These are phyloP conservation scores for Chenopodium berlandieri DNA, from an alignment of 148 eudicot genomes.

Conservation along the genomic window DNA sequence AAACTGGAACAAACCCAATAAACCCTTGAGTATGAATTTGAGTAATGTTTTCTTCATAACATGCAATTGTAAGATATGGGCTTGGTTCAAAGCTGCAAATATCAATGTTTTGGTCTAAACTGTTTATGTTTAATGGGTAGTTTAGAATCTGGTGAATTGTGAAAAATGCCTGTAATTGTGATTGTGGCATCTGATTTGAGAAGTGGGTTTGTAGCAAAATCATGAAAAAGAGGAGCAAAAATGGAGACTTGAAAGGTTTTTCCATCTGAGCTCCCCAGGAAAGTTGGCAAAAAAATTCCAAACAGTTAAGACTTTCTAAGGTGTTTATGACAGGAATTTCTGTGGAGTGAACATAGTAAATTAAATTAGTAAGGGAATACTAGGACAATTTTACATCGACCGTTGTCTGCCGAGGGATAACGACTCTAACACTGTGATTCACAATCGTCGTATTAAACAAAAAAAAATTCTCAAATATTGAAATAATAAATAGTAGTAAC, in stretches of 20 bases:
- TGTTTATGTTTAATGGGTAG: slow-evolving; percentile 40
- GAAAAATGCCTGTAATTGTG: slow-evolving; percentile 48
- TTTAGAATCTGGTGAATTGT: slow-evolving; percentile 51
- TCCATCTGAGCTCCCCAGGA: slow-evolving; percentile 25
- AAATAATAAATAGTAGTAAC: no score
- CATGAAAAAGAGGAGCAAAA: slow-evolving; percentile 11
- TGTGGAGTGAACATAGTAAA: background rate
- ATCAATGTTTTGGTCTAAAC: slow-evolving; percentile 40
- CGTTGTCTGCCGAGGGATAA: no score
- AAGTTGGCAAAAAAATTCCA: slow-evolving; percentile 8
- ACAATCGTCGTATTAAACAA: no score
- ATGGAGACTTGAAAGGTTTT: slow-evolving; percentile 12
- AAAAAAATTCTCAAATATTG: no score
- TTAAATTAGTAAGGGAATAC: background rate
- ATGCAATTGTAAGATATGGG: slow-evolving; percentile 46
- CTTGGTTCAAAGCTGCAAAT: slow-evolving; percentile 53
- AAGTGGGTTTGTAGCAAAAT: slow-evolving; percentile 26
- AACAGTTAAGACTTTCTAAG: background rate
- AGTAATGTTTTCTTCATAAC: slow-evolving; percentile 64
- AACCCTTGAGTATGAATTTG: slow-evolving; percentile 62
- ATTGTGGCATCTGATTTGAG: slow-evolving; percentile 41
- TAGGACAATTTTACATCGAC: background rate
- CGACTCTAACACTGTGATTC: background rate
- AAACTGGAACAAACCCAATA: slow-evolving; percentile 33
- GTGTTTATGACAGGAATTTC: background rate